Base-by-base conservation (phyloP, 2,329 filamentous ascomycete species). In the Fusarium redolens region DNA sequence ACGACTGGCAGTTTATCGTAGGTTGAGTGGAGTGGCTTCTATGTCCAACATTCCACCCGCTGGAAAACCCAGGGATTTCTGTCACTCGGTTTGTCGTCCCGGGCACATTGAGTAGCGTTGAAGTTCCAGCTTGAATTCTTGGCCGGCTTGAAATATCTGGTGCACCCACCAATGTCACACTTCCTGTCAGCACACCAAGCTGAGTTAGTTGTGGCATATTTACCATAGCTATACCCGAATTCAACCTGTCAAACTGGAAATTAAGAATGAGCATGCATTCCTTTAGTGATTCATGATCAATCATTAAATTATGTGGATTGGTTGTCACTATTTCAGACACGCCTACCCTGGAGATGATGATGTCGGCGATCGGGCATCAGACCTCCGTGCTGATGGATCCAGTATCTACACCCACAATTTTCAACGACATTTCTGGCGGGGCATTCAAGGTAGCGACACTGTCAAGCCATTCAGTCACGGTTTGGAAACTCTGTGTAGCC, bases 351-450 rank as follows among this genome's bases (percentile, higher is more conserved):
- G 47, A 69, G 41, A 25, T 1, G 4, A 7, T 8, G 15, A 3
- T 25, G 50, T 71, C 75, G 75, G 75, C n/a, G 41, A 40, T 76
- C 76, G 76, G 76, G 28, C n/a, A 11, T 64, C 57, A 47, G 55
- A 71, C 37, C 48, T 57, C 64, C 60, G 65, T 68, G 57, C 56
- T 43, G 50, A 61, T 57, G 56, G 72, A 59, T 52, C 52, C 25
- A 22, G 11, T 47, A 38, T 33, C 33, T 40, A 59, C 71, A 64
- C 74, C 75, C 76, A 76, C 73, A 77, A 77, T 74, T 77, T 75
- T 69, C 73, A 76, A 78, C 76, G 61, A 76, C 72, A 65, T 61
- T 61, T 52, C 54, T 76, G 51, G 76, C 68, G 70, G 76, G 75
- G 76, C 66, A 72, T 51, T 30, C 67, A 61, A 71, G 58, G 50